These are phyloP conservation scores for Leucogyrophana mollusca DNA, from an alignment of 768 basidiomycete genomes.

Conservation along the genomic window DNA sequence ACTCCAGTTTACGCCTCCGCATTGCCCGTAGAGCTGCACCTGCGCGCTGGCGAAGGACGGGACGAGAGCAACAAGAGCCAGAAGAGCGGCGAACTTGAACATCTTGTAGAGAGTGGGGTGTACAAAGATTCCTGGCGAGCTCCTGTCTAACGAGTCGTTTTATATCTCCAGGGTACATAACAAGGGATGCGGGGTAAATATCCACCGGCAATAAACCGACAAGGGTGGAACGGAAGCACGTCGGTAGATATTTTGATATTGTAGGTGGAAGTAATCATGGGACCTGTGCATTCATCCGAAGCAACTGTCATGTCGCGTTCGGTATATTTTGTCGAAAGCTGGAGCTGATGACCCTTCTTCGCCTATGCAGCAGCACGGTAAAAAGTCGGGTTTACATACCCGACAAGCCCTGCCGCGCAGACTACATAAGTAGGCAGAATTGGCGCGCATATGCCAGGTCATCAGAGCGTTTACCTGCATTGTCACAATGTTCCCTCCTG, in stretches of 20 bases:
- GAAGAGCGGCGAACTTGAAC: slow-evolving; percentile 47
- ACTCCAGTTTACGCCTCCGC: slow-evolving; percentile 54
- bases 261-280: neutral
- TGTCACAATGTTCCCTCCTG: no score
- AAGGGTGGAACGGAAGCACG: neutral
- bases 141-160: neutral
- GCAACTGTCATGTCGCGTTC: no score
- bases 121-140: neutral
- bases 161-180: neutral
- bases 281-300: neutral
- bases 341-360: no score
- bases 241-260: neutral
- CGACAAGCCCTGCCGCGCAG: no score
- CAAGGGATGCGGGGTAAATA: neutral
- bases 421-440: no score
- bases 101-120: slow-evolving; percentile 26
- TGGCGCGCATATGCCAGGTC: no score
- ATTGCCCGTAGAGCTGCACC: slow-evolving; percentile 47
- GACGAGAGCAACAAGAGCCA: slow-evolving; percentile 41
- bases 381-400: no score
- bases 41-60: slow-evolving; percentile 46
- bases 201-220: neutral
- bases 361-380: no score
- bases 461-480: no score
- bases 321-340: no score